A percentile compares a stretch with the other conserved stretches of the same genome.
Conservation (phyloP, 148 eudicot species). For the Silene latifolia region DNA sequence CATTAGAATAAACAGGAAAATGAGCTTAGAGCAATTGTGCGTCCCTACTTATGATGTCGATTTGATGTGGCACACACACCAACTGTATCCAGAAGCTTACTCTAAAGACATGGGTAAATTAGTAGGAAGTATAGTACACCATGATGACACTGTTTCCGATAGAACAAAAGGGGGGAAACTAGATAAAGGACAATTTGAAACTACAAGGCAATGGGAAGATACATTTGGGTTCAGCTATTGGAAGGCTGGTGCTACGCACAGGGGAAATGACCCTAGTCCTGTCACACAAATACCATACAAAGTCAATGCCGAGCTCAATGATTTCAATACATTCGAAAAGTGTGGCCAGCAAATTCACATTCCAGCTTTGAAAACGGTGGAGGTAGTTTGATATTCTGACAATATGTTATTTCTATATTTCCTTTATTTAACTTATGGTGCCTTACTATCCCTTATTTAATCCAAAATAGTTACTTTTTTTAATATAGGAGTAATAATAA, state of each 20-base stretch:
- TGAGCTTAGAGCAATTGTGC: conserved; percentile 44
- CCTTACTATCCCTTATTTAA: not conserved
- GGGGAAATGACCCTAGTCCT: conserved; percentile 67
- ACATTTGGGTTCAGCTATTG: conserved; percentile 73
- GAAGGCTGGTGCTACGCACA: conserved; percentile 88
- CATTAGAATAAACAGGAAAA: conserved; percentile 71
- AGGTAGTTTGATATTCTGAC: conserved; percentile 40
- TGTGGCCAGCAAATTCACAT: conserved; percentile 23
- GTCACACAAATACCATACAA: conserved; percentile 40
- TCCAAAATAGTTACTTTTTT: too few relatives aligned
- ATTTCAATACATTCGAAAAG: conserved; percentile 23
- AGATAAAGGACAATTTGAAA: too few relatives aligned
- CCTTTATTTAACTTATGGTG: not conserved
- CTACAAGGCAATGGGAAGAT: too few relatives aligned
- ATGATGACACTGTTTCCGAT: too few relatives aligned
- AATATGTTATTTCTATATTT: not conserved
- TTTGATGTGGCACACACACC: too few relatives aligned
- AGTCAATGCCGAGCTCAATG: conserved; percentile 28
- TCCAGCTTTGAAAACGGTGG: conserved; percentile 46
- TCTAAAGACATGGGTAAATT: conserved; percentile 48
- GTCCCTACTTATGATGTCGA: conserved; percentile 56
- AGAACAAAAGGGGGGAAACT: too few relatives aligned
- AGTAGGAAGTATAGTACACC: conserved; percentile 30
- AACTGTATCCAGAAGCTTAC: conserved; percentile 54
- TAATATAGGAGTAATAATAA: too few relatives aligned